phyloP scores from a whole-genome alignment of 116 monocot genomes.

The Posidonia oceanica region DNA sequence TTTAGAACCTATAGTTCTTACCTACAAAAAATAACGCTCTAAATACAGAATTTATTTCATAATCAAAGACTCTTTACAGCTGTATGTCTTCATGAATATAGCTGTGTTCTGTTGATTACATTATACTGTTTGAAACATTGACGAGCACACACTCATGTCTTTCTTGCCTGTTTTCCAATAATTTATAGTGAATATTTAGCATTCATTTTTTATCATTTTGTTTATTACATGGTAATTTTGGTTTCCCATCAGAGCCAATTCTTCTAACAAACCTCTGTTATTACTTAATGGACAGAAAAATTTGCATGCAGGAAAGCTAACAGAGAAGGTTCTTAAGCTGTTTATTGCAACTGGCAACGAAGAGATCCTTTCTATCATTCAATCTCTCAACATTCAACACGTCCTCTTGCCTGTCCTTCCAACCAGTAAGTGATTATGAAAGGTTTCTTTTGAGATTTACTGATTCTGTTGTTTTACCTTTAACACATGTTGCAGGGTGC shows the following conservation, averaged over 20 bases:
- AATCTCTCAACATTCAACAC: constrained; percentile 57
- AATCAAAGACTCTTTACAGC: no score
- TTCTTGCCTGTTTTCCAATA: no score
- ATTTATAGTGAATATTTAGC: background rate
- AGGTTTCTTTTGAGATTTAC: background rate
- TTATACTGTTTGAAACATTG: no score
- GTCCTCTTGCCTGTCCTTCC: constrained; percentile 62
- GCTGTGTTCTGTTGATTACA: no score
- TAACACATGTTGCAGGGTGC: constrained; percentile 43
- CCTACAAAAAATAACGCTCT: no score
- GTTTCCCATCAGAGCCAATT: background rate
- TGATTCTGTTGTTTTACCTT: background rate
- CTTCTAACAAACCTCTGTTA: constrained; percentile 8
- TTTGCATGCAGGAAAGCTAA: constrained; percentile 74
- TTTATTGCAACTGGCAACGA: constrained; percentile 66
- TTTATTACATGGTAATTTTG: background rate
- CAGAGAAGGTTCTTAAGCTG: constrained; percentile 75
- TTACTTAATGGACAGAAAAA: constrained; percentile 42
- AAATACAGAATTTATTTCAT: no score
- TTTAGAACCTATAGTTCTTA: no score
- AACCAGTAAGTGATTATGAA: constrained; percentile 40
- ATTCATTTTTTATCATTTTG: background rate
- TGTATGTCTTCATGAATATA: no score
- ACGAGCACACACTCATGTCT: no score
- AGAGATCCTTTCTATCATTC: constrained; percentile 42